Evolutionary conservation across 768 basidiomycete genomes (phyloP).

Genomic region (Naganishia friedmannii): DNA sequence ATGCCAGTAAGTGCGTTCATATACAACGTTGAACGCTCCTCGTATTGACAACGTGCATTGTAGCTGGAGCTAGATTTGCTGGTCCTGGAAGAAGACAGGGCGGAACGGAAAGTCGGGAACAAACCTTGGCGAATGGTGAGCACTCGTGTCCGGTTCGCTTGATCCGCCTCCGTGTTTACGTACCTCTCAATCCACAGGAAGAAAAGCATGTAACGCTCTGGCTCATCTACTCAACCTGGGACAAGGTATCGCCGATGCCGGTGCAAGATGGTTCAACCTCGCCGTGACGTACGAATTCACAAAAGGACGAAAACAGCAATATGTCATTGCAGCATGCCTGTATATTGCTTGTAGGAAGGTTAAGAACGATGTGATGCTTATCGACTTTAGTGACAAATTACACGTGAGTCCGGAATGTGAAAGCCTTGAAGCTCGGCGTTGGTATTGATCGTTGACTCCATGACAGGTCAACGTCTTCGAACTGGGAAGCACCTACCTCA

Average conservation of each 20-base stretch:
- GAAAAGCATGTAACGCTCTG: slow-evolving; percentile 23
- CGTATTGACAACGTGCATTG: background rate
- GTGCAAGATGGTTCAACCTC: slow-evolving; percentile 83
- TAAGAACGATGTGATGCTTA: slow-evolving; percentile 94
- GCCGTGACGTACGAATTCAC: slow-evolving; percentile 92
- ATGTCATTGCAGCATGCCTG: slow-evolving; percentile 92
- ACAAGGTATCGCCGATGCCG: slow-evolving; percentile 74
- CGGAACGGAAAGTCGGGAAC: slow-evolving; percentile 25
- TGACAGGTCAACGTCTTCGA: slow-evolving; percentile 91
- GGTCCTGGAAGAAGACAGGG: slow-evolving; percentile 18
- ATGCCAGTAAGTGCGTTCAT: slow-evolving; percentile 67
- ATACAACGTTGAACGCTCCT: background rate
- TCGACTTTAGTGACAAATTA: slow-evolving; percentile 95
- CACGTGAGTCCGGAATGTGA: slow-evolving; percentile 59
- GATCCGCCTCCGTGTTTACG: background rate
- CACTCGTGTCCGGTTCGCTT: background rate
- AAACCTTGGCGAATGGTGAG: slow-evolving; percentile 26
- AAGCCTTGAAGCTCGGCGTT: background rate
- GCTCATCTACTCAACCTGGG: slow-evolving; percentile 63
- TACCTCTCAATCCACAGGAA: slow-evolving; percentile 6
- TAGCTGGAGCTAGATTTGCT: background rate
- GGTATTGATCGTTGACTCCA: background rate
- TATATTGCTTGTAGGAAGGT: slow-evolving; percentile 90
- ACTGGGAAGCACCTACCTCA: slow-evolving; percentile 91
- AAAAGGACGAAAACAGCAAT: slow-evolving; percentile 84